Percentiles rank a stretch among this genome's conserved stretches.
phyloP scores from a whole-genome alignment of 768 basidiomycete species.

The Rhizopogon vulgaris region DNA sequence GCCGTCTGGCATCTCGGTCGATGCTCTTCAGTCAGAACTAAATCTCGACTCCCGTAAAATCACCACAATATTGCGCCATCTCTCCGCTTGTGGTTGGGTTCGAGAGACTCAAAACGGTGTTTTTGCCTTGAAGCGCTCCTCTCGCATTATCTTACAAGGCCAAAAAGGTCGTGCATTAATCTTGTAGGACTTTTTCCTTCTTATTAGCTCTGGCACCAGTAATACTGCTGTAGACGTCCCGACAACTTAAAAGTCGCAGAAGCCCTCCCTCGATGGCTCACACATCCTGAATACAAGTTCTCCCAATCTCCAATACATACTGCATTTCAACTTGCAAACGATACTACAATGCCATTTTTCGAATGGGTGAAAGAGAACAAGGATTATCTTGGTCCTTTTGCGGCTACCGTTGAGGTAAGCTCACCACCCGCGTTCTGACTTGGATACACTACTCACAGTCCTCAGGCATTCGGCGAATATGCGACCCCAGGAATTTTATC shows the following conservation, averaged over 20 bases:
- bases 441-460: no score
- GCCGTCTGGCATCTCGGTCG: conserved; percentile 9
- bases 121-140: conserved; percentile 14
- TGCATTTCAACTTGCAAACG: conserved; percentile 32
- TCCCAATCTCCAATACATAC: conserved; percentile 16
- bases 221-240: conserved; percentile 5
- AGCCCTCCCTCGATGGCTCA: conserved; percentile 7
- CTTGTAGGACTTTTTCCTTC: conserved; percentile 1
- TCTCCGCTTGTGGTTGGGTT: conserved; percentile 13
- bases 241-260: conserved; percentile 9
- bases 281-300: conserved; percentile 13
- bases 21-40: conserved; percentile 9
- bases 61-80: conserved; percentile 11
- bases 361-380: conserved; percentile 11
- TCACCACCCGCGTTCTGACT: no score
- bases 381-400: no score
- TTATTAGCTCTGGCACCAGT: neutral
- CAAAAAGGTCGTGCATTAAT: conserved; percentile 11
- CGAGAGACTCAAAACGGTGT: conserved; percentile 12
- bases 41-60: conserved; percentile 12
- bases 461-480: conserved; percentile 2
- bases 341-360: conserved; percentile 31
- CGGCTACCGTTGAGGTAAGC: no score
- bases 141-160: conserved; percentile 9
- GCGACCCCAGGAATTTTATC: conserved; percentile 30